These are phyloP conservation scores for Aphanomyces cochlioides DNA, from an alignment of 352 stramenopile species.

Conservation along the genomic window DNA sequence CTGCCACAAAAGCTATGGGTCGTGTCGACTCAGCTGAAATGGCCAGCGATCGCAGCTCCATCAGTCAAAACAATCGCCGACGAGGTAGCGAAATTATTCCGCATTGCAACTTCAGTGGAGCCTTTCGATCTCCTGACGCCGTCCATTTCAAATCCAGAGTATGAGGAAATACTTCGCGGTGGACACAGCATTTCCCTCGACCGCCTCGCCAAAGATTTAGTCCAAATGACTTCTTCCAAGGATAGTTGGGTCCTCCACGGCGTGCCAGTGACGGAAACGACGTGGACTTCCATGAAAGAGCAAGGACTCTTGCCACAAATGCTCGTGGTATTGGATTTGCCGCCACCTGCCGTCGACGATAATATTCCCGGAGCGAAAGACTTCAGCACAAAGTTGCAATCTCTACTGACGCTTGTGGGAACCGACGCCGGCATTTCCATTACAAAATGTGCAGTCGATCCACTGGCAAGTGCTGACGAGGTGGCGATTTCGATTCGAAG, in stretches of 20 bases:
- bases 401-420: background rate
- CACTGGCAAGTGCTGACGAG: background rate
- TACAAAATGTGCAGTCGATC: conserved; percentile 1
- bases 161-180: background rate
- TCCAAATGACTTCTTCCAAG: background rate
- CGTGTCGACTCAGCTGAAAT: background rate
- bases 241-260: conserved; percentile 9
- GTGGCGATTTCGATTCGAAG: conserved; percentile 1
- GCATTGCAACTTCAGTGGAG: background rate
- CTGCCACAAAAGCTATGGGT: conserved; percentile 1
- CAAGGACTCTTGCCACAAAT: background rate
- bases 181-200: conserved; percentile 2
- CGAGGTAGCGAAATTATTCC: background rate
- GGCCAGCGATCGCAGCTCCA: background rate
- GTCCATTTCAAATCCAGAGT: background rate
- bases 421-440: background rate
- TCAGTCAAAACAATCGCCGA: background rate
- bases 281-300: background rate
- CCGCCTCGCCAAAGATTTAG: background rate
- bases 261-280: background rate
- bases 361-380: background rate
- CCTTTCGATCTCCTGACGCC: background rate
- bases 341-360: background rate
- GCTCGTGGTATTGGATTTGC: background rate
- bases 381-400: background rate